Evolutionary conservation across 2,329 filamentous ascomycete species (phyloP), one percentile per base, ranked within the genome.

Genomic region (Sclerotiophoma versabilis): DNA sequence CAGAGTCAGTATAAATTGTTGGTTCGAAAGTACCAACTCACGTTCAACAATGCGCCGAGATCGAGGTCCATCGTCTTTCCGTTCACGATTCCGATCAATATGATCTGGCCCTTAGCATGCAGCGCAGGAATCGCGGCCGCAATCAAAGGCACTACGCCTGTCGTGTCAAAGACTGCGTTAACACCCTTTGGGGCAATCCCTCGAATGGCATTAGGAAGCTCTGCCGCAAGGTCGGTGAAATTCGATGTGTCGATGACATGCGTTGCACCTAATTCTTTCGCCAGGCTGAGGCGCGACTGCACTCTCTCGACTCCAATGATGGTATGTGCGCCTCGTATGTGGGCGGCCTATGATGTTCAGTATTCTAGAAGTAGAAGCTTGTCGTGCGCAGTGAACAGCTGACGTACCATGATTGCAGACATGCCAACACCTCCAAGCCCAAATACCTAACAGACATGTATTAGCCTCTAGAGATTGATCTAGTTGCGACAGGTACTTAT

Each of bases 151-250:
- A 76, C 69, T 0, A 76, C 75, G 0, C 80, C 83, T 1, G 80
- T 83, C 0, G 81, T 83, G 48, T 84, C 82, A 44, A 84, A 73
- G 4, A 74, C 75, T 27, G 82, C 70, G 2, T 76, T 78, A 0
- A 79, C 73, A 0, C 81, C 81, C 0, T 75, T 54, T 0, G 60
- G 56, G 0, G 72, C 70, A 3, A 77, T 57, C 5, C 72, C 71
- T 15, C 66, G 61, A 15, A 81, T 68, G 3, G 72, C 73, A 27
- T 73, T 65, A 0, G 63, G 65, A 1, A 81, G 59, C n/a, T 65
- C 61, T 19, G 10, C 57, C 10, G 49, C 45, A 2, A 64, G 27
- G 10, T 60, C 48, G 2, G 43, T 33, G 15, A 66, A 55, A 8
- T 45, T 47, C 1, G 62, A 63, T 0, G 75, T 77, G 48, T 79